These are phyloP conservation scores for Asterochloris sp. DNA, from an alignment of 139 green algal genomes.

Conservation along the genomic window DNA sequence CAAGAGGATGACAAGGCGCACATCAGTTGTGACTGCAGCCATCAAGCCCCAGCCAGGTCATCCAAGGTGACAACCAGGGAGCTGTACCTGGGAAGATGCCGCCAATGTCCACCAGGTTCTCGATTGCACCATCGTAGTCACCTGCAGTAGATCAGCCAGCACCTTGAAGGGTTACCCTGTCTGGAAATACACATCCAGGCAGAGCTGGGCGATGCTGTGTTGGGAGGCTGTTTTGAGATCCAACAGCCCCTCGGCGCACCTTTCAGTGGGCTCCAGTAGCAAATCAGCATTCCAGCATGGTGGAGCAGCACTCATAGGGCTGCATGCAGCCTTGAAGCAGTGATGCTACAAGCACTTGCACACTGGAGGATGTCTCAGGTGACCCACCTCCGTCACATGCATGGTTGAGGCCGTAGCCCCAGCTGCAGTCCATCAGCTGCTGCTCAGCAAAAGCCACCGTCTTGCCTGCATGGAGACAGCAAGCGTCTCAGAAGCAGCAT, in stretches of 20 bases:
- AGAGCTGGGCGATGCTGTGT: too few relatives aligned
- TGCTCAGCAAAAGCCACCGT: constrained; percentile 60
- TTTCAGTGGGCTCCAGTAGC: too few relatives aligned
- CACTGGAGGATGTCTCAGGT: too few relatives aligned
- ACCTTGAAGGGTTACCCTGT: too few relatives aligned
- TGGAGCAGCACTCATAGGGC: neutral
- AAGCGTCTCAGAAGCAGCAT: too few relatives aligned
- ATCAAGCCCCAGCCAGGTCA: too few relatives aligned
- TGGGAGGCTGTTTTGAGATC: too few relatives aligned
- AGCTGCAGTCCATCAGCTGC: constrained; percentile 73
- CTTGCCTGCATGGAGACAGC: constrained; percentile 22
- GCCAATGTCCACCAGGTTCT: constrained; percentile 7
- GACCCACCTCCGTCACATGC: constrained; percentile 40
- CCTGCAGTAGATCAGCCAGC: neutral
- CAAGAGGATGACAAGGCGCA: too few relatives aligned
- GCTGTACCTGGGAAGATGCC: neutral
- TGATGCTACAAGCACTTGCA: neutral
- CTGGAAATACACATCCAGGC: too few relatives aligned
- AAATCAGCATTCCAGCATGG: too few relatives aligned
- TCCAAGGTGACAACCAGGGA: constrained; percentile 24
- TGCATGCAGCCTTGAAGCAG: constrained; percentile 25
- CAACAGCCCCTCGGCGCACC: neutral
- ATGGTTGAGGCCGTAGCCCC: constrained; percentile 35
- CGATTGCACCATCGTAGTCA: constrained; percentile 1
- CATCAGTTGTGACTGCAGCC: too few relatives aligned